Evolutionary conservation across 1,139 yeast species (phyloP).

Genomic region (Yamadazyma aaseri): DNA sequence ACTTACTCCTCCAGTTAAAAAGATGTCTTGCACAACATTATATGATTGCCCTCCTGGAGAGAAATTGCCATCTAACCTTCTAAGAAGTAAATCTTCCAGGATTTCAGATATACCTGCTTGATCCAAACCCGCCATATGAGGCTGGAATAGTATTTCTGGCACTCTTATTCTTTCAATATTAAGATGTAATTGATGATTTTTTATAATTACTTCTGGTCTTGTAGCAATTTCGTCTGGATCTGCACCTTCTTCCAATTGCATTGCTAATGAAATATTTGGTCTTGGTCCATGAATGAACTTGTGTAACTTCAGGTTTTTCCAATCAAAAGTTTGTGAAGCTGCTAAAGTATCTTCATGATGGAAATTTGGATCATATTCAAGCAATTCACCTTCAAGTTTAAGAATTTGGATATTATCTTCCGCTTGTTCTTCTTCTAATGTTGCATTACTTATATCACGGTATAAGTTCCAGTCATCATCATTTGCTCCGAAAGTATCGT

Average conservation of each 20-base stretch:
- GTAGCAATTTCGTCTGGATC: conserved; percentile 44
- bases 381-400: conserved; percentile 68
- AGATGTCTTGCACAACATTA: conserved; percentile 58
- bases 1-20: conserved; percentile 86
- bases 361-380: conserved; percentile 81
- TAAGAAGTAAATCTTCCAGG: conserved; percentile 62
- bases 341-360: conserved; percentile 77
- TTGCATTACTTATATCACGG: conserved; percentile 74
- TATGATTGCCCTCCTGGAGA: conserved; percentile 55
- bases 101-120: conserved; percentile 90
- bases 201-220: conserved; percentile 44
- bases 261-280: conserved; percentile 45
- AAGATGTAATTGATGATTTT: conserved; percentile 78
- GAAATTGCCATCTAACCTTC: conserved; percentile 55
- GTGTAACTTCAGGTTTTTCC: conserved; percentile 79
- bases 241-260: conserved; percentile 46
- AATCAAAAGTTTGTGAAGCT: conserved; percentile 75
- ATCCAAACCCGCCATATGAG: conserved; percentile 92
- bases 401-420: conserved; percentile 62
- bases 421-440: conserved; percentile 71
- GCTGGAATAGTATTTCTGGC: conserved; percentile 91
- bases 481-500: conserved; percentile 92
- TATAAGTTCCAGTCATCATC: conserved; percentile 96
- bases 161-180: conserved; percentile 89
- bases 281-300: conserved; percentile 88